Evolutionary conservation across 2,329 filamentous ascomycete species (phyloP).

Genomic region (Botrytis aclada): DNA sequence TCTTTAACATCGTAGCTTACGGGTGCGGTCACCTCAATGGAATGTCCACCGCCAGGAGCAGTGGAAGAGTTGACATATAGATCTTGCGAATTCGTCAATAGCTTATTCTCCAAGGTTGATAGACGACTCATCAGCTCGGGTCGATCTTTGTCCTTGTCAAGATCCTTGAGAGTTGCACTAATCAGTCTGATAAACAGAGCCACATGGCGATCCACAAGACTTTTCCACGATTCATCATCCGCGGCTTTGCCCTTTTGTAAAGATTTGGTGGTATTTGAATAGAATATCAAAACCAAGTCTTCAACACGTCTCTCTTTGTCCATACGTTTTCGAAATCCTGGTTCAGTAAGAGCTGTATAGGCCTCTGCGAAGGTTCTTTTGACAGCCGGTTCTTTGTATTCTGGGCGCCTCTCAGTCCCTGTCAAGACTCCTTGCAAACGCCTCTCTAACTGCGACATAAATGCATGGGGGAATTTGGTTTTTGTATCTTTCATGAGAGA

Average conservation of each 20-base stretch:
- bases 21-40: slow-evolving; percentile 78
- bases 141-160: slow-evolving; percentile 80
- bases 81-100: slow-evolving; percentile 91
- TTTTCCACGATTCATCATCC: slow-evolving; percentile 85
- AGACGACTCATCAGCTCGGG: slow-evolving; percentile 80
- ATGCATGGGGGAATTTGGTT: slow-evolving; percentile 68
- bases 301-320: slow-evolving; percentile 93
- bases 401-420: slow-evolving; percentile 78
- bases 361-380: slow-evolving; percentile 95
- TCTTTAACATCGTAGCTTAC: slow-evolving; percentile 92
- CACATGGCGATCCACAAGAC: slow-evolving; percentile 89
- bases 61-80: slow-evolving; percentile 62
- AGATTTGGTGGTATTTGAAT: slow-evolving; percentile 89
- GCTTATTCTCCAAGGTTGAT: slow-evolving; percentile 82
- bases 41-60: slow-evolving; percentile 54
- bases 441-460: slow-evolving; percentile 62
- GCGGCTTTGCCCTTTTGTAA: slow-evolving; percentile 72
- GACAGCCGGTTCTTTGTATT: slow-evolving; percentile 85
- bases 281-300: slow-evolving; percentile 92
- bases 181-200: slow-evolving; percentile 90
- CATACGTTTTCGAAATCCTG: slow-evolving; percentile 82
- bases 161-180: slow-evolving; percentile 72
- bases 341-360: slow-evolving; percentile 87
- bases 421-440: slow-evolving; percentile 50
- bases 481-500: slow-evolving; percentile 61